Evolutionary conservation across 2,329 filamentous ascomycete species (phyloP), one percentile per base, ranked within the genome.

Genomic region (Alternaria infectoria): DNA sequence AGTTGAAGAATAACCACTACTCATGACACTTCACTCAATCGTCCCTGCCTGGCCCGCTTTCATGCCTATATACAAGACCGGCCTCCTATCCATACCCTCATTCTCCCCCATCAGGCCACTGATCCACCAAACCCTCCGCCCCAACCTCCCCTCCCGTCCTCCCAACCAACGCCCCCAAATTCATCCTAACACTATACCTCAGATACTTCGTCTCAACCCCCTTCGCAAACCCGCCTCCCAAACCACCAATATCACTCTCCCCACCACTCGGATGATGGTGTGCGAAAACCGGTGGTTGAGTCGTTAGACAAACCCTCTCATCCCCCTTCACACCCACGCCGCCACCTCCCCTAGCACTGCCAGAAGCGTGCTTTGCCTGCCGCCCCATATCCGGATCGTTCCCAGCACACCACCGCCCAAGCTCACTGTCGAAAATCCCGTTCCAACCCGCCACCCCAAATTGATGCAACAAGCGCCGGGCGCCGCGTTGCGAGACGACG

Each of bases 171-270:
- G 59, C 62, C 65, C 74, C 72, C 51, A 76, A 58, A 66, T 76
- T 76, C 74, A 76, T 76, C 61, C 73, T 60, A 40, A 76, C 73
- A 67, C 74, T 76, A 55, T 72, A 67, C 57, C 73, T 62, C 66
- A 76, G 54, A 69, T 75, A 76, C 64, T 75, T 75, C 0, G 74
- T 76, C 70, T 75, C 74, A 47, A 70, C 73, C 61, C 68, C 71
- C 25, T 49, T 73, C 43, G 72, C 74, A 71, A 75, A 76, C 45
- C 74, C 74, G 13, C 74, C 74, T 5, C 74, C 74, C 59, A 75
- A 59, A 4, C 73, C 73, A 6, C 73, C 73, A 59, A 75, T 76
- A 70, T 75, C 74, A 50, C 73, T 75, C 67, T 75, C 68, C 23
- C 74, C 74, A 28, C 71, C 62, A 62, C 68, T 62, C 9, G 74